Base-by-base conservation (phyloP, 1,139 yeast genomes). In the Scheffersomyces insectosa region DNA sequence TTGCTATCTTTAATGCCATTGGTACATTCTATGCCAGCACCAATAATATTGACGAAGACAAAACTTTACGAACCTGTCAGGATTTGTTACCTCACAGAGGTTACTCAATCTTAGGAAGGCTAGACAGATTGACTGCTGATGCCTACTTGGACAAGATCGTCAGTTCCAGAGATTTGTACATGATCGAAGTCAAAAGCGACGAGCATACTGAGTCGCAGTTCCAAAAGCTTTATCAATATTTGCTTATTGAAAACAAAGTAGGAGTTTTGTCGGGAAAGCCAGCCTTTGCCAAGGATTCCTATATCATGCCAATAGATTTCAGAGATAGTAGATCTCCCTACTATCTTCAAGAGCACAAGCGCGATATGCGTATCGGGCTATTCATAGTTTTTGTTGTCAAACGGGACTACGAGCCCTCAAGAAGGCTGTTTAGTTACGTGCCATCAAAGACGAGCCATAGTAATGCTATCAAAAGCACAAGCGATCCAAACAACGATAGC, bases 191-290 rank as follows among this genome's bases (percentile, higher is more conserved):
- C 30, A 59, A 47, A 37, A 60, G 69, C 31, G 36, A 42, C 3
- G 54, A 52, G 2, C 60, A 55, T 5, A 55, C 55, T 12, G 55
- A 57, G 4, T 42, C 47, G 2, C 70, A 68, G 28, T 82, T 71
- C 56, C 64, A 70, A 34, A 77, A 72, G 46, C 63, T 87, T 35
- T 81, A 70, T 59, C 70, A 75, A 28, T 84, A 84, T 57, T 77
- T 84, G 50, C 55, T 65, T 33, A 55, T 66, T 3, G 69, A 79
- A 37, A 59, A 63, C 37, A 82, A 83, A 55, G 81, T 75, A 40
- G 95, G 91, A 0, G 93, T 85, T 14, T 66, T 86, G 37, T 72
- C 79, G 31, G 73, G 70, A 15, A 69, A 62, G 48, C 79, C 77
- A 1, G 50, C 60, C 15, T 70, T 73, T 49, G 83, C 84, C 29